A percentile compares a stretch with the other conserved stretches of the same genome.
Conservation (phyloP, 306 rosid genomes). For the Cicer arietinum region DNA sequence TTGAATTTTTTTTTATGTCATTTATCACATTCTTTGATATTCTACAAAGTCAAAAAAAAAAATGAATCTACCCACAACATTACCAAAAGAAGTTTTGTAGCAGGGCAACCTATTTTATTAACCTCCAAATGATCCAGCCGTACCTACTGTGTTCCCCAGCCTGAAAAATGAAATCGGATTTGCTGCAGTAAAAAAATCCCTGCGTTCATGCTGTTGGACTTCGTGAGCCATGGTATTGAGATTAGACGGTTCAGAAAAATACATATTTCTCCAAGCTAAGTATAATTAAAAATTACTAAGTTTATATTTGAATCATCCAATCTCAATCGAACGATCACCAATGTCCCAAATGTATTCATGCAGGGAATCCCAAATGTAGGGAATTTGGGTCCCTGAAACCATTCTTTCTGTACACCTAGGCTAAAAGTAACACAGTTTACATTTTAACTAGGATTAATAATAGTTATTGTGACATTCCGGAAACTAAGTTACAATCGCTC, state of each 20-base stretch:
- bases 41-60: too few species aligned
- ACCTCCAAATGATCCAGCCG: not conserved
- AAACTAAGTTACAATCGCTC: not conserved
- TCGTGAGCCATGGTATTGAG: too few species aligned
- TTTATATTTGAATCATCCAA: not conserved
- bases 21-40: too few species aligned
- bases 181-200: too few species aligned
- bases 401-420: not conserved
- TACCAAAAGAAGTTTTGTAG: not conserved
- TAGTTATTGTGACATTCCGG: conserved; percentile 10
- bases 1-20: too few species aligned
- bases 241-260: too few species aligned
- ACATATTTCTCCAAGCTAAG: too few species aligned
- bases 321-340: too few species aligned
- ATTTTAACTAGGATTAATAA: not conserved
- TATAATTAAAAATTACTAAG: not conserved
- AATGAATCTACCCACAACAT: not conserved
- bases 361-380: too few species aligned
- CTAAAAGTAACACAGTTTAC: conserved; percentile 1
- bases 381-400: not conserved
- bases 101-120: not conserved
- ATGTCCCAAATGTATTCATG: too few species aligned
- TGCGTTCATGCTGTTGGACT: too few species aligned
- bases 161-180: too few species aligned
- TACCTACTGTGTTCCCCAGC: conserved; percentile 2